Evolutionary conservation across 345 rosid species (phyloP).

Genomic region (Pseudoturritis turrita): DNA sequence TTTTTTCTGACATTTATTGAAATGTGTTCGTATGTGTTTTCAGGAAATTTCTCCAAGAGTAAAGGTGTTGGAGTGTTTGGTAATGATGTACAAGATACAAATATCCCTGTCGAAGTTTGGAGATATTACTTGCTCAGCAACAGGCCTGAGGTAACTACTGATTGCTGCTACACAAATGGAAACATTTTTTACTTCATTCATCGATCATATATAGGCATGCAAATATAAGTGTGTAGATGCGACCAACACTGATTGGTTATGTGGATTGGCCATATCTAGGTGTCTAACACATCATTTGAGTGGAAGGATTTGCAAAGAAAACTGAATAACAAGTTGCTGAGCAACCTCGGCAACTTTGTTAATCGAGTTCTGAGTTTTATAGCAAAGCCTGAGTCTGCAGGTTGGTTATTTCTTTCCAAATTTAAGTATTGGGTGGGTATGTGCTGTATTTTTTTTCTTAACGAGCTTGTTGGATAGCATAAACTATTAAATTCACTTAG

Average conservation of each 20-base stretch:
- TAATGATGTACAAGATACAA: conserved; percentile 89
- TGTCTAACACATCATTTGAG: conserved; percentile 56
- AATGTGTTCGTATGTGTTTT: conserved; percentile 15
- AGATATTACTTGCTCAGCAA: conserved; percentile 90
- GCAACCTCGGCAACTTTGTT: conserved; percentile 58
- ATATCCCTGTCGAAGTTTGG: conserved; percentile 94
- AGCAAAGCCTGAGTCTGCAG: conserved; percentile 53
- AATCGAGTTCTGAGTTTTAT: conserved; percentile 62
- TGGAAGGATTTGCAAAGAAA: conserved; percentile 72
- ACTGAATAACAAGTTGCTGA: conserved; percentile 50
- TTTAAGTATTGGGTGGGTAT: not conserved
- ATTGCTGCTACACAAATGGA: not conserved
- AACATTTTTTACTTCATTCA: not conserved
- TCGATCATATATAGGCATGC: not conserved
- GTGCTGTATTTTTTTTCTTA: conserved; percentile 17
- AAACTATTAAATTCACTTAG: not conserved
- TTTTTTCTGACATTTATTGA: not conserved
- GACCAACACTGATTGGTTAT: conserved; percentile 1
- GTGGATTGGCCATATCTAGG: conserved; percentile 25
- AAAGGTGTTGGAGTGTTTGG: conserved; percentile 98
- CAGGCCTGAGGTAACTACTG: conserved; percentile 90
- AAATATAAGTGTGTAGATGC: not conserved
- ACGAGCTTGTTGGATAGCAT: not conserved
- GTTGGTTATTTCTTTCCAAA: conserved; percentile 36
- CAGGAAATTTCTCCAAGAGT: conserved; percentile 98